These are phyloP conservation scores for Melampsora larici-populina DNA, from an alignment of 1,284 basidiomycete genomes.

Conservation along the genomic window DNA sequence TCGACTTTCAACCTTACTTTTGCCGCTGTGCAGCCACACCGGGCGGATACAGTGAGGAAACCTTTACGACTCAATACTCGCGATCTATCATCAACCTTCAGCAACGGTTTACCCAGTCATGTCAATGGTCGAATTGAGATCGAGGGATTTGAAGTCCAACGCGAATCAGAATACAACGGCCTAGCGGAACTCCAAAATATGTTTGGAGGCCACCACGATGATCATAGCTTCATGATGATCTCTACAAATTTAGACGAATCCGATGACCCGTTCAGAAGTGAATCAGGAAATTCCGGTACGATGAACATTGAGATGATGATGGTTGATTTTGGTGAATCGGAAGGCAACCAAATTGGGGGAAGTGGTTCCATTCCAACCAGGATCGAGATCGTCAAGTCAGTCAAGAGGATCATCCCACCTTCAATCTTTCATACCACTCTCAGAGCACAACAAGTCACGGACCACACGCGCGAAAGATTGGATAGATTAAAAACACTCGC, in stretches of 20 bases:
- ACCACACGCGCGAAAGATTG: background rate
- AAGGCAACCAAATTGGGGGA: background rate
- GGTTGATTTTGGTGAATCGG: background rate
- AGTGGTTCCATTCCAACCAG: background rate
- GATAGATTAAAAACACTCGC: background rate
- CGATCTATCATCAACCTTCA: background rate
- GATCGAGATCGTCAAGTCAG: background rate
- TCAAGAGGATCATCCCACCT: background rate
- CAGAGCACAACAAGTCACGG: conserved; percentile 4
- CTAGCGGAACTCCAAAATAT: background rate
- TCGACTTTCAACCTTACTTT: background rate
- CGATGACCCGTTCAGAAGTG: background rate
- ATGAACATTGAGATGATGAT: conserved; percentile 6
- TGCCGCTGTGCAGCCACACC: background rate
- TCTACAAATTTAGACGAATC: background rate
- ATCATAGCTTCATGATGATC: conserved; percentile 8
- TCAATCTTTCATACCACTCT: background rate
- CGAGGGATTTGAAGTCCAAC: background rate
- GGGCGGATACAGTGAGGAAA: background rate
- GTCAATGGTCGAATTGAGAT: background rate
- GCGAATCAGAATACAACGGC: background rate
- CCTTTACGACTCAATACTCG: background rate
- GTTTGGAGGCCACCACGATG: background rate
- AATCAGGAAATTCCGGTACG: background rate
- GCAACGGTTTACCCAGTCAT: background rate